Evolutionary conservation across 2,329 filamentous ascomycete genomes (phyloP).

Genomic region (Trichoderma cornu-damae): DNA sequence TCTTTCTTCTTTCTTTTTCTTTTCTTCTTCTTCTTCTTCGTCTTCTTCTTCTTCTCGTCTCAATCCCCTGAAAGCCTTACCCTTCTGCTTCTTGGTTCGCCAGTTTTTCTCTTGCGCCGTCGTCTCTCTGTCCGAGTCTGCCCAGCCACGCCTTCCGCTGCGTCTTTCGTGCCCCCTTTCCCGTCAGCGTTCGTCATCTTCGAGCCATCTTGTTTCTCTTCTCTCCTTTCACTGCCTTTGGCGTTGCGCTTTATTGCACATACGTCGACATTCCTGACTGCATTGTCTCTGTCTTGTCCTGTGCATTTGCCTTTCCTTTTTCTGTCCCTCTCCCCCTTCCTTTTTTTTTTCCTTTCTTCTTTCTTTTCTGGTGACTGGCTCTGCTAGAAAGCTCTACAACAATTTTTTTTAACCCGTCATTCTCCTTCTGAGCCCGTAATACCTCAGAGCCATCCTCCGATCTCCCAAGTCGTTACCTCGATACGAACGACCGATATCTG

Average conservation of each 20-base stretch:
- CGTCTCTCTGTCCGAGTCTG: conserved; percentile 24
- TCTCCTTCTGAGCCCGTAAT: conserved; percentile 28
- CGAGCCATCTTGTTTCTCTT: conserved; percentile 21
- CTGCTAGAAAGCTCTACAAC: conserved; percentile 24
- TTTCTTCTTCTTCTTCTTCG: conserved; percentile 25
- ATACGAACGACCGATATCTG: conserved; percentile 23
- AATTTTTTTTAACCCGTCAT: conserved; percentile 27
- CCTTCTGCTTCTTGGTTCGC: conserved; percentile 30
- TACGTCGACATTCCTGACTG: conserved; percentile 25
- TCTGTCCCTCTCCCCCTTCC: conserved; percentile 25
- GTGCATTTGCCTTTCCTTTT: conserved; percentile 29
- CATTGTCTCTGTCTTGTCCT: conserved; percentile 23
- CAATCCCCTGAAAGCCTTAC: conserved; percentile 21
- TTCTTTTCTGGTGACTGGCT: conserved; percentile 23
- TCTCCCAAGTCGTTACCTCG: conserved; percentile 19
- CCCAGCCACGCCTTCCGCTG: conserved; percentile 21
- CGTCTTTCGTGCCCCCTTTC: conserved; percentile 30
- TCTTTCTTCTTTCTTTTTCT: conserved; percentile 28
- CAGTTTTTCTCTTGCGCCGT: conserved; percentile 23
- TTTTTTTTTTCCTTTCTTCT: conserved; percentile 27
- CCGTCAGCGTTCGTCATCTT: conserved; percentile 26
- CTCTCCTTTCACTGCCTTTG: conserved; percentile 23
- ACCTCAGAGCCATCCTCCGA: conserved; percentile 22
- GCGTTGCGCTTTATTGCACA: conserved; percentile 27
- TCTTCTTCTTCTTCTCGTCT: conserved; percentile 29